Conservation (phyloP, 257 asterid species). For the Solanum arcanum region DNA sequence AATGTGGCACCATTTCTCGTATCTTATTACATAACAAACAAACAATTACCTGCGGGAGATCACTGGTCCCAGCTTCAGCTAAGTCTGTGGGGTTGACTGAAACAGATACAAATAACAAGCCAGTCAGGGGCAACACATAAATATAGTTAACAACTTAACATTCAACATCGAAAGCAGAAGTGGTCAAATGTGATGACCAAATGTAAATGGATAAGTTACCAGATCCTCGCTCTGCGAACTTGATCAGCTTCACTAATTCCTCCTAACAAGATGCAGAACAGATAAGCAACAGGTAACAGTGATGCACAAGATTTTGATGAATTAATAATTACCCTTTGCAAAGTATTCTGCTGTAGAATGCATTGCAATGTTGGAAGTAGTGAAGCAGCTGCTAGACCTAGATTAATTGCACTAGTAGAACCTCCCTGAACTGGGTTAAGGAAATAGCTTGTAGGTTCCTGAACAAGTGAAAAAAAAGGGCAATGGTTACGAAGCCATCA, state of each 20-base stretch:
- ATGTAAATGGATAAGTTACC: slow-evolving; percentile 29
- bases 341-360: slow-evolving; percentile 63
- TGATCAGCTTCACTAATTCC: slow-evolving; percentile 60
- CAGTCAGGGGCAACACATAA: background rate
- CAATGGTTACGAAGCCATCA: slow-evolving; percentile 27
- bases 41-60: slow-evolving; percentile 47
- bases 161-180: background rate
- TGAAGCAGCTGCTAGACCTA: slow-evolving; percentile 42
- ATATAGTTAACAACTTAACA: background rate
- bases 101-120: background rate
- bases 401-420: slow-evolving; percentile 24
- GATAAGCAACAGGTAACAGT: slow-evolving; percentile 17
- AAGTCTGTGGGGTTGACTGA: slow-evolving; percentile 49
- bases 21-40: background rate
- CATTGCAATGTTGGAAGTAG: slow-evolving; percentile 69
- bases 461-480: slow-evolving; percentile 12
- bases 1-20: background rate
- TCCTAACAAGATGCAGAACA: slow-evolving; percentile 45
- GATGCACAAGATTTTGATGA: slow-evolving; percentile 2
- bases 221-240: slow-evolving; percentile 68
- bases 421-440: slow-evolving; percentile 34
- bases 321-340: slow-evolving; percentile 60
- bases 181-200: background rate
- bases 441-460: slow-evolving; percentile 43
- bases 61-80: slow-evolving; percentile 46